Percentiles rank a stretch among this genome's conserved stretches.
Evolutionary conservation across 306 rosid genomes (phyloP).

Genomic region (Boehmeria nivea): DNA sequence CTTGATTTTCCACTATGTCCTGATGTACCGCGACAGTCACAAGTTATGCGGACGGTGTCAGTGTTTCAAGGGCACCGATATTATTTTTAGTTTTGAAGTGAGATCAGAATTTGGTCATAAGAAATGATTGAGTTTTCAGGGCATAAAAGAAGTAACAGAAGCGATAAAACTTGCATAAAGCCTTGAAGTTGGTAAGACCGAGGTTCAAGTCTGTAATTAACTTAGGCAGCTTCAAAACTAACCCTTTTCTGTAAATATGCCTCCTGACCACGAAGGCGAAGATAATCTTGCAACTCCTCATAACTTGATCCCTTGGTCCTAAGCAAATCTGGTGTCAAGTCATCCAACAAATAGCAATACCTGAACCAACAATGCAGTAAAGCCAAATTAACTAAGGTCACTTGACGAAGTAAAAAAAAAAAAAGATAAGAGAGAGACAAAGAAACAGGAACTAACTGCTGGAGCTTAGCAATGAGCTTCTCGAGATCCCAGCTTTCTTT

Average conservation of each 20-base stretch:
- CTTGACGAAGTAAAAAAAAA: not conserved
- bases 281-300: constrained; percentile 60
- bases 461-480: constrained; percentile 80
- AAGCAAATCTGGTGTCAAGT: constrained; percentile 77
- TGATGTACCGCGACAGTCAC: too few relatives aligned
- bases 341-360: constrained; percentile 86
- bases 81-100: too few relatives aligned
- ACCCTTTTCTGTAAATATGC: constrained; percentile 91
- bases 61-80: too few relatives aligned
- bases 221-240: constrained; percentile 11
- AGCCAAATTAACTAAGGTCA: constrained; percentile 15
- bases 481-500: constrained; percentile 94
- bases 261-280: constrained; percentile 67
- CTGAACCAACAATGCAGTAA: constrained; percentile 34
- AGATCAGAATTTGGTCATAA: not conserved
- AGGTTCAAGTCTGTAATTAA: too few relatives aligned
- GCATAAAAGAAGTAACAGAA: too few relatives aligned
- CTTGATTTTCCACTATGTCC: constrained; percentile 73
- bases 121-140: not conserved
- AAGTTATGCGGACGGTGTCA: too few relatives aligned
- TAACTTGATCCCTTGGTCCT: constrained; percentile 55
- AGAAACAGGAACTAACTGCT: constrained; percentile 68
- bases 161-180: too few relatives aligned
- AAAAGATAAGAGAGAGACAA: not conserved
- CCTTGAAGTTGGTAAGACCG: too few relatives aligned